phyloP scores from a whole-genome alignment of 129 eudicot species.

The Pulicaria dysenterica region DNA sequence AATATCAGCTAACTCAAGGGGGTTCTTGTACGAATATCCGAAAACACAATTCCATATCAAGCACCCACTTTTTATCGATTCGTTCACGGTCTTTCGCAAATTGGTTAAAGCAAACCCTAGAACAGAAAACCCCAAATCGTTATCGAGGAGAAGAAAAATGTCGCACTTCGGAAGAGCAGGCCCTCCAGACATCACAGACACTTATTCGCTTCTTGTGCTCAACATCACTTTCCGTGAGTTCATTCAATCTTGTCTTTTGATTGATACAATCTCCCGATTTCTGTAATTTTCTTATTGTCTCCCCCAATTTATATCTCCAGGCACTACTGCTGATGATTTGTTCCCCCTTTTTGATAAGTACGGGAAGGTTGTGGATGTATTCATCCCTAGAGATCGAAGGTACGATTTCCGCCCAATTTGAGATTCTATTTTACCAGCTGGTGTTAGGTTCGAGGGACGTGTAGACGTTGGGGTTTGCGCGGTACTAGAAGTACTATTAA shows the following conservation, averaged over 20 bases:
- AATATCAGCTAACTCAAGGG: no score
- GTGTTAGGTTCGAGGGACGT: no score
- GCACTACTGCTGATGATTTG: conserved; percentile 88
- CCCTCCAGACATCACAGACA: conserved; percentile 89
- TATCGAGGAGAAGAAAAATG: conserved; percentile 35
- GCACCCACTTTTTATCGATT: no score
- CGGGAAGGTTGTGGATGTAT: conserved; percentile 87
- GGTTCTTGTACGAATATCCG: no score
- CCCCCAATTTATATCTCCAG: conserved; percentile 29
- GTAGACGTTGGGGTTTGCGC: no score
- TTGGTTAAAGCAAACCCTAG: conserved; percentile 4
- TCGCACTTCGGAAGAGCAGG: conserved; percentile 94
- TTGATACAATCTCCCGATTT: not conserved
- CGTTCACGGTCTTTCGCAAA: no score
- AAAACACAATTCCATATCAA: no score
- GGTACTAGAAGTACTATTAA: no score
- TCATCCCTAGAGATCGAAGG: conserved; percentile 87
- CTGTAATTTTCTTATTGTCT: not conserved
- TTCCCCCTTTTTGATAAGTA: conserved; percentile 83
- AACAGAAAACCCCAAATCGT: conserved; percentile 11
- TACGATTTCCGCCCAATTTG: not conserved
- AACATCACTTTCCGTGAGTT: conserved; percentile 78
- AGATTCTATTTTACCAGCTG: no score
- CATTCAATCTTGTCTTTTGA: not conserved
- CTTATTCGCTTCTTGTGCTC: conserved; percentile 90